Conservation (phyloP, 2,329 filamentous ascomycete genomes). For the Hymenoscyphus infarciens region DNA sequence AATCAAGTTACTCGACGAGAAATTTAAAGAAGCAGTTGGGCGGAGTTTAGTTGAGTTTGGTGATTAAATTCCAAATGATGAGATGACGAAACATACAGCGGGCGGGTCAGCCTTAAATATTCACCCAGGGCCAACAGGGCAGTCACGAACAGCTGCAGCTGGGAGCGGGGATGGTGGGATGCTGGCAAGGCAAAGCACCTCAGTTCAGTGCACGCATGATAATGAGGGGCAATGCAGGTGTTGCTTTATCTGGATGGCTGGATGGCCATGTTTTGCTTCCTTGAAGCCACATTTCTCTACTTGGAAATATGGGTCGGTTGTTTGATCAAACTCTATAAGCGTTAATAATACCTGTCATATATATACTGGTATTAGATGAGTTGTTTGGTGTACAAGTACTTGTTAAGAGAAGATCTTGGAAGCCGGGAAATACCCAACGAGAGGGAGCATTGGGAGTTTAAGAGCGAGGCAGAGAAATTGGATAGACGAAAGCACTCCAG, state of each 20-base stretch:
- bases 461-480: too few species aligned
- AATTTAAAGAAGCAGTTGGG: too few species aligned
- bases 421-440: too few species aligned
- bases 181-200: slow-evolving; percentile 4
- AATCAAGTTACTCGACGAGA: too few species aligned
- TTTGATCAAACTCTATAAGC: background rate
- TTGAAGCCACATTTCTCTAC: background rate
- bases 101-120: slow-evolving; percentile 8
- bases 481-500: too few species aligned
- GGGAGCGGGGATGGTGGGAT: slow-evolving; percentile 10
- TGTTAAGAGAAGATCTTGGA: too few species aligned
- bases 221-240: background rate
- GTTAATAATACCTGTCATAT: background rate
- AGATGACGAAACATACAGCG: background rate
- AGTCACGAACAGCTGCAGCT: too few species aligned
- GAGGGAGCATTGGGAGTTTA: too few species aligned
- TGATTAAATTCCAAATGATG: background rate
- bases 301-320: too few species aligned
- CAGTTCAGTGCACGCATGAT: background rate
- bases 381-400: too few species aligned
- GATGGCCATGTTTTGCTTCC: background rate
- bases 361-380: too few species aligned
- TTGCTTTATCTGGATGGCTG: background rate
- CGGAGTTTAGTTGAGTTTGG: background rate
- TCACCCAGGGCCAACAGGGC: background rate